Evolutionary conservation across 352 stramenopile genomes (phyloP).

Genomic region (Pythium dissotocum): DNA sequence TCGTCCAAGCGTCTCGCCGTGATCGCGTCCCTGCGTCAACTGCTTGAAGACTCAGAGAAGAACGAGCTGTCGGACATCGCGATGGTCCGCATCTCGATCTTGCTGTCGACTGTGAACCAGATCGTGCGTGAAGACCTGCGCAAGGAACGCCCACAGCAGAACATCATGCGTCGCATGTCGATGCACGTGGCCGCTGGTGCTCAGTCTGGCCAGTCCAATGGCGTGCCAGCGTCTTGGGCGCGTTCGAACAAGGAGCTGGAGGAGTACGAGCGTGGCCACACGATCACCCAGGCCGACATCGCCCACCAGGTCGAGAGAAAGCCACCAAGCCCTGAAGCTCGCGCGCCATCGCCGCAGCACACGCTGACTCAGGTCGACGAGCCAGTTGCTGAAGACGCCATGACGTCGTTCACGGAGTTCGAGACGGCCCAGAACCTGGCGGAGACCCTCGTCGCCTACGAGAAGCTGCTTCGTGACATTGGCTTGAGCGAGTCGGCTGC

Average conservation of each 20-base stretch:
- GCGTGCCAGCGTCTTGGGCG: slow-evolving; percentile 34
- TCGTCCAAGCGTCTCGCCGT: slow-evolving; percentile 41
- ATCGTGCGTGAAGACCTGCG: slow-evolving; percentile 67
- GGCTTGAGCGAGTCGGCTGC: slow-evolving; percentile 54
- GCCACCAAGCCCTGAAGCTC: not conserved
- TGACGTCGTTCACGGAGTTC: slow-evolving; percentile 57
- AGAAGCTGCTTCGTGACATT: slow-evolving; percentile 54
- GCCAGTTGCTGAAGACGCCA: slow-evolving; percentile 39
- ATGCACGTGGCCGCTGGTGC: slow-evolving; percentile 8
- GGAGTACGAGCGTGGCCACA: slow-evolving; percentile 37
- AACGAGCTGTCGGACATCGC: slow-evolving; percentile 62
- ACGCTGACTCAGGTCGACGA: slow-evolving; percentile 41
- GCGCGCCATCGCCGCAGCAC: slow-evolving; percentile 27
- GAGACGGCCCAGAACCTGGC: slow-evolving; percentile 64
- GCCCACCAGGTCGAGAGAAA: slow-evolving; percentile 16
- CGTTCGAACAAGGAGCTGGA: slow-evolving; percentile 40
- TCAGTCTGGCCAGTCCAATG: not conserved
- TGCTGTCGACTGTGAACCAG: slow-evolving; percentile 66
- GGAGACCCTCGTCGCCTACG: slow-evolving; percentile 56
- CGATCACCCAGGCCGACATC: slow-evolving; percentile 29
- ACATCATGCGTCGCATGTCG: slow-evolving; percentile 47
- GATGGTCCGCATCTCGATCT: slow-evolving; percentile 64
- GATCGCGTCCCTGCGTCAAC: slow-evolving; percentile 45
- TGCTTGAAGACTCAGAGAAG: slow-evolving; percentile 54
- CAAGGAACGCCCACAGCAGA: slow-evolving; percentile 39